Evolutionary conservation across 352 stramenopile species (phyloP).

Genomic region (Globisporangium rhizosaccharum): DNA sequence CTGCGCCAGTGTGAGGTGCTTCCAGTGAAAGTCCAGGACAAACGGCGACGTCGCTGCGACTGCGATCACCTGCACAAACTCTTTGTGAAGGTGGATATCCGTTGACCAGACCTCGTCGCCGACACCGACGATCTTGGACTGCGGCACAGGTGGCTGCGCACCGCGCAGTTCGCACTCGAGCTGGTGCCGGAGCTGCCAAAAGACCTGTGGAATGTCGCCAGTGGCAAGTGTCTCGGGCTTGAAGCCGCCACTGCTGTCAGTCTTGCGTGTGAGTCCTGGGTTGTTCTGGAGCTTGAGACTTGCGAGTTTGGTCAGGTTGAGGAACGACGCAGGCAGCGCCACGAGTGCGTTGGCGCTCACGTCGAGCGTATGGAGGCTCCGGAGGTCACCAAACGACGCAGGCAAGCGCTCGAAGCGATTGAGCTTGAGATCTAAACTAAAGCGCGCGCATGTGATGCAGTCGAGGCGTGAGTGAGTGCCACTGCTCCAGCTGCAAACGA

Average conservation of each 20-base stretch:
- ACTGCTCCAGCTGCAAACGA: background rate
- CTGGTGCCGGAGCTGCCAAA: conserved; percentile 57
- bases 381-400: conserved; percentile 36
- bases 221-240: conserved; percentile 32
- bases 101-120: conserved; percentile 63
- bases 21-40: conserved; percentile 66
- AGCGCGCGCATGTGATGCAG: background rate
- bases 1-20: conserved; percentile 37
- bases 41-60: conserved; percentile 25
- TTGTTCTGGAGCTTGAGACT: conserved; percentile 54
- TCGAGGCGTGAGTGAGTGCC: background rate
- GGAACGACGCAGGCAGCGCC: conserved; percentile 40
- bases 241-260: conserved; percentile 30
- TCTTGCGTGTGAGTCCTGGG: conserved; percentile 17
- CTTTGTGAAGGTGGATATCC: conserved; percentile 55
- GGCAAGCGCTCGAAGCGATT: conserved; percentile 55
- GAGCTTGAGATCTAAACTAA: conserved; percentile 65
- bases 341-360: conserved; percentile 55
- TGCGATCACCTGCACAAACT: conserved; percentile 38
- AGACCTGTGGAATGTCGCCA: conserved; percentile 34
- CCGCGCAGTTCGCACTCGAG: conserved; percentile 35
- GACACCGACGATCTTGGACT: conserved; percentile 34
- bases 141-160: conserved; percentile 24
- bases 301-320: conserved; percentile 39
- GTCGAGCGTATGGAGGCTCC: conserved; percentile 37